Conservation (phyloP, 345 rosid genomes). For the Brassica cretica region DNA sequence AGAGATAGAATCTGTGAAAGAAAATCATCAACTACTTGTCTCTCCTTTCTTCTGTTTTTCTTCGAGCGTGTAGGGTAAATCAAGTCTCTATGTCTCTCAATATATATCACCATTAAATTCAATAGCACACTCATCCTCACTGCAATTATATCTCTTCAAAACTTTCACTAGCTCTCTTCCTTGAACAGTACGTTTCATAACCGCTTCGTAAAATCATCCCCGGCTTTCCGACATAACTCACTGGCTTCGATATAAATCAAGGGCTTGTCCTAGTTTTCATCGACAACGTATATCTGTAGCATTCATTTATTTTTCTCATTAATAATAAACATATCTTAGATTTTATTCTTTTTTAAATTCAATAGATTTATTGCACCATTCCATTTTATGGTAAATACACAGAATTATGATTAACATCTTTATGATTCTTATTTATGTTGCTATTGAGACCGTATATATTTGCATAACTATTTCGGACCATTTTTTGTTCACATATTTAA, state of each 20-base stretch:
- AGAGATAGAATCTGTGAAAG: background rate
- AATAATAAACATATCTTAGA: background rate
- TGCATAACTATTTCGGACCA: background rate
- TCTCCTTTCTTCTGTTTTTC: background rate
- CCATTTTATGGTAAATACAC: background rate
- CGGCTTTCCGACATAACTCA: slow-evolving; percentile 9
- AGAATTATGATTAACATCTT: background rate
- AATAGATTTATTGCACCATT: background rate
- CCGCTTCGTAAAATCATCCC: slow-evolving; percentile 8
- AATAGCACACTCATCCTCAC: slow-evolving; percentile 12
- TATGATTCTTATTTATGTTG: background rate
- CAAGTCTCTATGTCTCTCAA: background rate
- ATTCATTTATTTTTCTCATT: slow-evolving; percentile 7
- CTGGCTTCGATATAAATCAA: background rate
- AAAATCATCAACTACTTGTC: background rate
- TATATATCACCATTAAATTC: slow-evolving; percentile 20
- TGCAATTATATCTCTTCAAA: slow-evolving; percentile 10
- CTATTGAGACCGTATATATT: background rate
- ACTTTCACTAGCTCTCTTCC: background rate
- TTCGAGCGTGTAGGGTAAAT: slow-evolving; percentile 7
- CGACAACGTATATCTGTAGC: background rate
- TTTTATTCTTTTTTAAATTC: background rate
- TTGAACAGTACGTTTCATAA: background rate
- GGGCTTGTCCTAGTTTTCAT: background rate
- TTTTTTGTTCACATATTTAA: background rate